A percentile compares a stretch with the other conserved stretches of the same genome.
Evolutionary conservation across 805 yeast species (phyloP).

Genomic region (Wickerhamomyces sydowiorum): DNA sequence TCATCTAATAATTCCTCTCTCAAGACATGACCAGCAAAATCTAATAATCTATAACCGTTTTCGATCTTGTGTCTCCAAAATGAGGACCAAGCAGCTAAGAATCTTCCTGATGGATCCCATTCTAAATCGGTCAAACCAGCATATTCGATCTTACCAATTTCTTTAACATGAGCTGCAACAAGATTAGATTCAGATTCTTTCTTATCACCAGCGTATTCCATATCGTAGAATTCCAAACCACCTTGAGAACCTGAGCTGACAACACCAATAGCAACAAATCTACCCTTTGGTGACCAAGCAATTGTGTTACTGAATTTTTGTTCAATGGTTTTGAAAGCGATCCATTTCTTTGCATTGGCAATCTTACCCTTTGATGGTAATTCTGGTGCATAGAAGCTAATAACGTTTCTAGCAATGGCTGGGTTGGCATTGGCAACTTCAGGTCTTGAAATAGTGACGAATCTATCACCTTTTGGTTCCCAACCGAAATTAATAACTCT

Average conservation of each 20-base stretch:
- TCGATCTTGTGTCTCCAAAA: conserved; percentile 78
- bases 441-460: conserved; percentile 66
- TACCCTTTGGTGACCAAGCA: conserved; percentile 89
- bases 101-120: conserved; percentile 98
- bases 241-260: conserved; percentile 44
- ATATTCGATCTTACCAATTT: conserved; percentile 54
- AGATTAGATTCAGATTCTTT: conserved; percentile 37
- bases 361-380: conserved; percentile 37
- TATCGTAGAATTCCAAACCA: conserved; percentile 80
- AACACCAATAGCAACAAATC: conserved; percentile 60
- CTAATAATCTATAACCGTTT: conserved; percentile 86
- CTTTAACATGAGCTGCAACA: conserved; percentile 25
- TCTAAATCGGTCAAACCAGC: conserved; percentile 75
- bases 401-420: conserved; percentile 57
- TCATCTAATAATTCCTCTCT: conserved; percentile 76
- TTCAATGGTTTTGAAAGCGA: conserved; percentile 46
- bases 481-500: conserved; percentile 84
- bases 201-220: conserved; percentile 71
- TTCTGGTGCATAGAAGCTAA: conserved; percentile 83
- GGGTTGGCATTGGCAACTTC: conserved; percentile 48
- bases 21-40: conserved; percentile 71
- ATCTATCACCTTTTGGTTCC: conserved; percentile 93
- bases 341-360: conserved; percentile 48
- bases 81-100: conserved; percentile 82
- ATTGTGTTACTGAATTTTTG: conserved; percentile 68